A percentile compares a stretch with the other conserved stretches of the same genome.
Evolutionary conservation across 257 asterid species (phyloP).

Genomic region (Przewalskia tangutica): DNA sequence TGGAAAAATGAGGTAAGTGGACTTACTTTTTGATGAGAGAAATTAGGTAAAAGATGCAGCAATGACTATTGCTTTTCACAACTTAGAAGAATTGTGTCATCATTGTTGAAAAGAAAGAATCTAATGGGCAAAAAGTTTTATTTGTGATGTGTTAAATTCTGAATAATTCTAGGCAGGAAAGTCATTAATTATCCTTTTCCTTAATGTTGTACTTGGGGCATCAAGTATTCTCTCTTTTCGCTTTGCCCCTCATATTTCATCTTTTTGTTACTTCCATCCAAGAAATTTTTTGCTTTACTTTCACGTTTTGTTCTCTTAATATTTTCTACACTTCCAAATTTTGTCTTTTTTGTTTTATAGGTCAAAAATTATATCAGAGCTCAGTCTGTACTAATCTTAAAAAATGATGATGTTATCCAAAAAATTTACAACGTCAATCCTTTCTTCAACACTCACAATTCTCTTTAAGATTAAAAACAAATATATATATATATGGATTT

Average conservation of each 20-base stretch:
- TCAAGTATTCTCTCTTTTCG: background rate
- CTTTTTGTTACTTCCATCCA: background rate
- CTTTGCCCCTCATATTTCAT: background rate
- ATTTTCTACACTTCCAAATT: background rate
- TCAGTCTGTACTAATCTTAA: background rate
- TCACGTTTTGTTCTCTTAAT: background rate
- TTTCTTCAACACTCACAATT: background rate
- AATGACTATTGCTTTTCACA: constrained; percentile 31
- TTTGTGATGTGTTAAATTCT: constrained; percentile 13
- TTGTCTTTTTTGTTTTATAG: background rate
- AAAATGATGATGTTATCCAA: background rate
- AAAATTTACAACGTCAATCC: background rate
- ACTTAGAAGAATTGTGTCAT: constrained; percentile 27
- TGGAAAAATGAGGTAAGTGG: constrained; percentile 23
- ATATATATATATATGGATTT: too few species aligned
- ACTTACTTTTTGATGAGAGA: constrained; percentile 31
- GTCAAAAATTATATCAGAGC: background rate
- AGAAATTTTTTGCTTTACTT: background rate
- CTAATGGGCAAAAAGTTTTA: constrained; percentile 8
- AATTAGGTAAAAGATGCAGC: constrained; percentile 26
- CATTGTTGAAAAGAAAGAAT: constrained; percentile 24
- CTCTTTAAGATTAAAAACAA: too few species aligned
- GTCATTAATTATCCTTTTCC: background rate
- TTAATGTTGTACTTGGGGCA: background rate
- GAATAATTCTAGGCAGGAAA: background rate